Conservation (phyloP, 345 rosid genomes). For the Eucalyptus marginata region DNA sequence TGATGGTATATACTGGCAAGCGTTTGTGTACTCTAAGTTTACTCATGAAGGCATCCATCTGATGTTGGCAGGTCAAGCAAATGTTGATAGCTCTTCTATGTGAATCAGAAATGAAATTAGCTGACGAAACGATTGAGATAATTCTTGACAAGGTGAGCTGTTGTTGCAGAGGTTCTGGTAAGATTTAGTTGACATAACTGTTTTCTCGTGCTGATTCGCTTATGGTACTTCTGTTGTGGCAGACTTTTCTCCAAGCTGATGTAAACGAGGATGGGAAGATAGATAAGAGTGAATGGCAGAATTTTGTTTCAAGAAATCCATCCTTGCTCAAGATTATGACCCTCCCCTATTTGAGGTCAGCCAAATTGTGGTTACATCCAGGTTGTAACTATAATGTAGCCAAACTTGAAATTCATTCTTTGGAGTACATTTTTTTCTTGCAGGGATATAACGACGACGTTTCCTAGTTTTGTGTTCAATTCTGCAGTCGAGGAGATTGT, state of each 20-base stretch:
- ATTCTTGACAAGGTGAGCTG: slow-evolving; percentile 82
- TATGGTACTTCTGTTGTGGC: neutral
- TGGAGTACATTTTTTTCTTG: neutral
- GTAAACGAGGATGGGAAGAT: slow-evolving; percentile 81
- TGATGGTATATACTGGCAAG: neutral
- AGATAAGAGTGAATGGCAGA: slow-evolving; percentile 73
- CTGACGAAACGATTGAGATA: slow-evolving; percentile 91
- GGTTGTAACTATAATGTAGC: neutral
- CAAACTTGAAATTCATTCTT: neutral
- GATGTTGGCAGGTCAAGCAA: slow-evolving; percentile 70
- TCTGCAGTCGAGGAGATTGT: slow-evolving; percentile 89
- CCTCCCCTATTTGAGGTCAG: slow-evolving; percentile 85
- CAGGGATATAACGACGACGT: slow-evolving; percentile 95
- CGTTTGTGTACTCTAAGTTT: neutral
- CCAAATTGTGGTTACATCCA: neutral
- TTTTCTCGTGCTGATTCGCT: neutral
- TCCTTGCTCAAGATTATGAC: slow-evolving; percentile 90
- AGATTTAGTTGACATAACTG: neutral
- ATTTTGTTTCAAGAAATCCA: slow-evolving; percentile 74
- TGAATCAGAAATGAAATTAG: slow-evolving; percentile 91
- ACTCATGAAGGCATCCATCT: neutral
- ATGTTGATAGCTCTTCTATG: slow-evolving; percentile 95
- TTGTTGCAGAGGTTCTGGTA: neutral
- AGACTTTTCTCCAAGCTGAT: slow-evolving; percentile 93
- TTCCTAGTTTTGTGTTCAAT: slow-evolving; percentile 90